Base-by-base conservation (phyloP, 192 early-diverging fungal genomes). In the Umbelopsis ramanniana region DNA sequence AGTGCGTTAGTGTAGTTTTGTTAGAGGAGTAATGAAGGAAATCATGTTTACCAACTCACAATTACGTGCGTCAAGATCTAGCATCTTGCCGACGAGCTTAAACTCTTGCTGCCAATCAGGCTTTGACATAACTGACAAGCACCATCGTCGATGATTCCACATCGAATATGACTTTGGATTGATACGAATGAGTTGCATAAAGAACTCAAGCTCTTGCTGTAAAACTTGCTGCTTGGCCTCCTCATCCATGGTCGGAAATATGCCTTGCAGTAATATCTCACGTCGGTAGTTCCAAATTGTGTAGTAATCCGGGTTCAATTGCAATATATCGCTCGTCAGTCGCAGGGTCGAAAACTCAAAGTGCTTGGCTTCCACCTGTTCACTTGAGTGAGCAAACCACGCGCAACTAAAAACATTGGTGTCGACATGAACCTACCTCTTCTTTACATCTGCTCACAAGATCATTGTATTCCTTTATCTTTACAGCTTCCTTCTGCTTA, bases 141-240 rank as follows among this genome's bases (percentile, higher is more conserved):
- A 89, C 97, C 97, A 99, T 57, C 92, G 79, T 17, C 98, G 90
- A 82, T 99, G 98, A 78, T 94, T 94, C 93, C 95, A 99, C 71
- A 97, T 89, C 92, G 94, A 98, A 83, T 99, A 99, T 14, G 94
- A 97, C 78, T 99, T 99, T 47, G 96, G 94, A 71, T 95, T 93
- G 33, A 82, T 83, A 52, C 75, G 76, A 22, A 98, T 84, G 14
- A 89, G 79, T 37, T 91, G 87, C 70, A 93, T 88, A 45, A 92
- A 77, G 60, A 97, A 91, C 33, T 76, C 84, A 6, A 99, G 87
- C 71, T 99, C 98, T 14, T 75, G 69, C 23, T 80, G 69, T 69
- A 82, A 88, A 23, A 85, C 74, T 15, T 52, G 55, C 40, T 85
- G 71, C 40, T 78, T 60, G 24, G 76, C 80, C n/a, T 84, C 83